These are phyloP conservation scores for Nicotiana undulata DNA, from an alignment of 257 asterid species.

Conservation along the genomic window DNA sequence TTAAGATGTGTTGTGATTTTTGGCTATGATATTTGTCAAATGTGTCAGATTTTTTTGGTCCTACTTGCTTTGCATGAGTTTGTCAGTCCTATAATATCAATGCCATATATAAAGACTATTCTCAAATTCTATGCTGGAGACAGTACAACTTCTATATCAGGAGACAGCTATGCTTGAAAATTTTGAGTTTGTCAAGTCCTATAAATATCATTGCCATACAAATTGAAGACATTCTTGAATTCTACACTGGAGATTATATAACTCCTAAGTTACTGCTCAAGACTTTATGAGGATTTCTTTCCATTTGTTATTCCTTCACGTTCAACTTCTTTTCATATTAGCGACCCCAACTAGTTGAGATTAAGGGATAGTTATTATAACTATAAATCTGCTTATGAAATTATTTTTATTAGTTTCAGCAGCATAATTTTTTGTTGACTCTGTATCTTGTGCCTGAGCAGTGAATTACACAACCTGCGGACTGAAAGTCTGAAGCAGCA, in stretches of 20 bases:
- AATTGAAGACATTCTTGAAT: not conserved
- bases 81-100: not conserved
- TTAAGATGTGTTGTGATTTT: not conserved
- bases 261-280: not conserved
- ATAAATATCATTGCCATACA: not conserved
- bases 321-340: not conserved
- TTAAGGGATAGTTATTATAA: not conserved
- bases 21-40: not conserved
- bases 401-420: not conserved
- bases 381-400: not conserved
- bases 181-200: not conserved
- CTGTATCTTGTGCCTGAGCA: conserved; percentile 25
- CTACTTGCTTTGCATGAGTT: not conserved
- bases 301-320: not conserved
- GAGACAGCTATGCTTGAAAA: not conserved
- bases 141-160: not conserved
- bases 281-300: not conserved
- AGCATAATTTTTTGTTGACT: not conserved
- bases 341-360: not conserved
- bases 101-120: not conserved
- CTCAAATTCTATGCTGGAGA: not conserved
- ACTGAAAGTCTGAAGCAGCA: conserved; percentile 76
- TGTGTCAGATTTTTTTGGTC: not conserved
- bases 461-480: conserved; percentile 73
- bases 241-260: not conserved